phyloP scores from a whole-genome alignment of 441 rosid species.

The Brassica balearica region DNA sequence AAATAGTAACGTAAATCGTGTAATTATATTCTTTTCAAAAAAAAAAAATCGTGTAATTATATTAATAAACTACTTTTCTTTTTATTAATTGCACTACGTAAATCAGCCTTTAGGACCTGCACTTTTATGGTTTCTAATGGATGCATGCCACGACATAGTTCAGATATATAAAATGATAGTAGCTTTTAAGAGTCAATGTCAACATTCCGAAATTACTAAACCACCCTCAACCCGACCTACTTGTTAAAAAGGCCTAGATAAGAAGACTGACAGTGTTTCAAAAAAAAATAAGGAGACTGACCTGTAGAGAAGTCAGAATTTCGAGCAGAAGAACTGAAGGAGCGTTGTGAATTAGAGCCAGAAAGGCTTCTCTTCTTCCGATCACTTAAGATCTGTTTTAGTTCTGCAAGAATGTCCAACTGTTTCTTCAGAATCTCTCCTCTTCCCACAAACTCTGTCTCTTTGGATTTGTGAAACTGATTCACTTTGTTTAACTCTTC shows the following conservation, averaged over 20 bases:
- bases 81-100: constrained; percentile 40
- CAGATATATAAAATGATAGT: constrained; percentile 26
- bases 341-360: constrained; percentile 47
- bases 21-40: not conserved
- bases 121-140: constrained; percentile 38
- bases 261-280: constrained; percentile 45
- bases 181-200: constrained; percentile 40
- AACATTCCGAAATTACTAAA: constrained; percentile 9
- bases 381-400: constrained; percentile 61
- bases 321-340: constrained; percentile 61
- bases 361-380: constrained; percentile 49
- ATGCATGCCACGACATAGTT: constrained; percentile 44
- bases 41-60: not conserved
- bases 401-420: constrained; percentile 67
- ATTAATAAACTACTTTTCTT: constrained; percentile 24
- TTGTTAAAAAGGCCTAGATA: not conserved
- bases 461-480: constrained; percentile 75
- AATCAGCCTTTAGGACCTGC: constrained; percentile 29
- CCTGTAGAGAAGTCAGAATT: constrained; percentile 71
- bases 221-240: constrained; percentile 34
- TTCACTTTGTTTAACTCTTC: constrained; percentile 87
- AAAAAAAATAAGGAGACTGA: constrained; percentile 33
- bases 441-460: constrained; percentile 81
- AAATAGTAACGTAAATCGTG: not conserved
- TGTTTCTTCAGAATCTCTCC: constrained; percentile 81